Base-by-base conservation (phyloP, 176 grass and related monocot species). In the Chloris gayana region DNA sequence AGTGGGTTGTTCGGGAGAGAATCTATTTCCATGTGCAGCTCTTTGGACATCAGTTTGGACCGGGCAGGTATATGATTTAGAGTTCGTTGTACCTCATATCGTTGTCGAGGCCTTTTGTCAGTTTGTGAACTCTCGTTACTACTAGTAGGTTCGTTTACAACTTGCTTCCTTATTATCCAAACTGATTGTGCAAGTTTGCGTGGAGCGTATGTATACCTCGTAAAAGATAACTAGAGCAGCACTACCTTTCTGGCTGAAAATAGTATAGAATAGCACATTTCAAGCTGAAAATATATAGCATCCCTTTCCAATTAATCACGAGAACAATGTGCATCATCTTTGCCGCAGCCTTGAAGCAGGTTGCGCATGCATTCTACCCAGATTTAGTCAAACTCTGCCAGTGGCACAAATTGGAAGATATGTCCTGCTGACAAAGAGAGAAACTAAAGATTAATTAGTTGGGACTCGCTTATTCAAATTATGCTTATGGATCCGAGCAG, bases 51-150 rank as follows among this genome's bases (percentile, higher is more conserved):
- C 9, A 53, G 56, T 64, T 79, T 25, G n/a, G 83, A 71, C 30
- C 14, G 29, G 49, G 39, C 70, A 30, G 46, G 35, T 75, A 17
- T n/a, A 37, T 15, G 59, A 81, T 41, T 76, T 31, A 63, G 32
- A 62, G 54, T 26, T 64, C 6, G 25, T 2, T 70, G 73, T 64
- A 45, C 79, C 9, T 30, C 8, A 53, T 51, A 57, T 85, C 68
- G 2, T 73, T 80, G 34, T 72, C 45, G 29, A 87, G 7, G 44
- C 21, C 15, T 49, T 73, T 78, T 87, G 73, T 87, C 73, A n/a
- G 57, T 35, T 77, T 57, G 57, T 78, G 57, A 51, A 38, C 30
- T 51, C 51, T 72, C 7, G 14, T 71, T 69, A 70, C 37, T 82
- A 46, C 34, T 35, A 56, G 34, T 82, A 35, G 66, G 58, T 72